Base-by-base conservation (phyloP, 2,329 filamentous ascomycete species). In the Claviceps sorghi region DNA sequence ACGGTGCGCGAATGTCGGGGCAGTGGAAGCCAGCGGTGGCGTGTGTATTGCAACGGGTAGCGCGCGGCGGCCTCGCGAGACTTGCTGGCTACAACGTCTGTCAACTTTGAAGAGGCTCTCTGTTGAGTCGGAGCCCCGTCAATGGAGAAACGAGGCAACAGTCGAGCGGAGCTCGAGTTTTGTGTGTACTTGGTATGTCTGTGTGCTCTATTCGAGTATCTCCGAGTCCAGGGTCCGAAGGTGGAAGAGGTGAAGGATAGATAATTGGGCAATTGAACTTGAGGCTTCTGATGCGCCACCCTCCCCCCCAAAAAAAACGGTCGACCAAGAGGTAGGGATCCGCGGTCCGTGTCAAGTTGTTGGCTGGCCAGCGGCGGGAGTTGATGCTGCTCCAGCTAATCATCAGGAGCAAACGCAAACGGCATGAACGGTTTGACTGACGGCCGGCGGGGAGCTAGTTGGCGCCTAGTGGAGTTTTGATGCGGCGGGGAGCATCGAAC, bases 321-420 rank as follows among this genome's bases (percentile, higher is more conserved):
- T 44, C 41, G 41, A 22, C 41, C 41, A 15, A 22, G 30, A 13
- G 19, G 15, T 45, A 30, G 40, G 40, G 48, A 49, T 26, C 22
- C 51, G 30, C 34, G 47, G 46, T 40, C 32, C 32, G 47, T 46
- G 51, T 46, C 11, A 44, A 43, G 26, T 32, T 40, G 22, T 48
- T 41, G 40, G 51, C 30, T 42, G 51, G 41, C 32, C 32, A 48
- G 32, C 38, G 29, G 44, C n/a, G 32, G 19, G 26, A 34, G 10
- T 42, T 19, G 26, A 50, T 36, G 32, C 26, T 26, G 51, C 51
- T 49, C 46, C 40, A 53, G 47, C 51, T 53, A 41, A 53, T 32
- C 47, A 53, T 32, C 47, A 47, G 43, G 7, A 38, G 36, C 36
- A 38, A 38, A 38, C 36, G 36, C 36, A 38, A 38, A 38, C 36